Evolutionary conservation across 2,329 filamentous ascomycete species (phyloP), one percentile per base, ranked within the genome.

Genomic region (Penicillium palitans): DNA sequence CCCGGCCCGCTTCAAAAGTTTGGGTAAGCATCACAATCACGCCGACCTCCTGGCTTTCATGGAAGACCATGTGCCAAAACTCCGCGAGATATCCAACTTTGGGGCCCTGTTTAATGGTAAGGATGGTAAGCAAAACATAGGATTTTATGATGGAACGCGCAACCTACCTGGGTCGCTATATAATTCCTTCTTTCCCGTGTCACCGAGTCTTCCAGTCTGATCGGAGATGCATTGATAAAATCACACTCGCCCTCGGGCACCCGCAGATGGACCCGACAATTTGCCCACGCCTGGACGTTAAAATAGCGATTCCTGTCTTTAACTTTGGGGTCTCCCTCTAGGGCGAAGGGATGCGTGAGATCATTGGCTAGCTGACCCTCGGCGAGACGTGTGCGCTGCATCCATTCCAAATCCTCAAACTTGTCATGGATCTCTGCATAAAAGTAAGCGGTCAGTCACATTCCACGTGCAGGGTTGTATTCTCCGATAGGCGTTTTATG

Each of bases 11-110:
- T 75, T 98, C 93, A 70, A 90, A 83, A 27, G 91, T 93, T 72
- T 92, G 91, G 2, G 93, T 99, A 61, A 99, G 84, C 90, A 98
- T 97, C 57, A 98, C 88, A 53, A 98, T 88, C 57, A 98, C 91
- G 1, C 87, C 91, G 2, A 89, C 86, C 46, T 87, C 86, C 27
- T 77, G 76, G n/a, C 81, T 85, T 74, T 96, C 91, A 69, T 96
- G 88, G 72, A 90, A 90, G 37, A 97, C 81, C 95, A 99, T 99
- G 70, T 95, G 90, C 90, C 93, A 99, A 64, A 96, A 90, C 70
- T 96, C 91, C 65, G 87, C 85, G 55, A 89, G 82, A 17, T 90
- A 90, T 27, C 85, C 84, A 59, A 82, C 76, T 69, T 93, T 96
- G 6, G 95, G 95, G 0, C 95, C 95, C 79, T 87, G 24, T 9